These are phyloP conservation scores for Xerocomellus intermedius DNA, from an alignment of 768 basidiomycete species.

Conservation along the genomic window DNA sequence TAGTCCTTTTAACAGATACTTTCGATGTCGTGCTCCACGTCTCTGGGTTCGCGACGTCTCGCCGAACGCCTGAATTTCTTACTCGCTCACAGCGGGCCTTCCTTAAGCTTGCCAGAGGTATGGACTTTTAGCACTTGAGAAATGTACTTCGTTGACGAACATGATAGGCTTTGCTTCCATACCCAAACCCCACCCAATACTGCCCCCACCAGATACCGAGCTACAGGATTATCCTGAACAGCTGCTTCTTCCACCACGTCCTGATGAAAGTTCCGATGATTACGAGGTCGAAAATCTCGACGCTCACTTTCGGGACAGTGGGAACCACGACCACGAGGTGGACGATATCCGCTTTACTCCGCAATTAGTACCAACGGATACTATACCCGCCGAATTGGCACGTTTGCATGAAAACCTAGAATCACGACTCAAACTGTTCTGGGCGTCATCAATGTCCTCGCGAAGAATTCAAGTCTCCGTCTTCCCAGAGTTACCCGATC, in stretches of 20 bases:
- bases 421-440: conserved; percentile 73
- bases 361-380: conserved; percentile 23
- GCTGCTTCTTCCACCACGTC: conserved; percentile 52
- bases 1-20: conserved; percentile 34
- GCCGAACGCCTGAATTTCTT: conserved; percentile 55
- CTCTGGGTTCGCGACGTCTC: conserved; percentile 71
- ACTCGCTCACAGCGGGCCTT: conserved; percentile 78
- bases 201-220: conserved; percentile 22
- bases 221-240: conserved; percentile 27
- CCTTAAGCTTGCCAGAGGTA: conserved; percentile 75
- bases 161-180: conserved; percentile 67
- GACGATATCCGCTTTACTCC: conserved; percentile 13
- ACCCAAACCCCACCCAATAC: conserved; percentile 50
- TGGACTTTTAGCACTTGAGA: not conserved
- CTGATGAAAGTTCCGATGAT: conserved; percentile 59
- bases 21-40: conserved; percentile 75
- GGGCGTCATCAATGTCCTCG: conserved; percentile 67
- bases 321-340: conserved; percentile 19
- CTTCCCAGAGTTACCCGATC: conserved; percentile 37
- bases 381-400: conserved; percentile 37
- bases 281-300: conserved; percentile 57
- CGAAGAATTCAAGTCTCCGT: conserved; percentile 63
- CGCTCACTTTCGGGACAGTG: conserved; percentile 41
- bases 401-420: conserved; percentile 76
- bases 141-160: conserved; percentile 1